Conservation (phyloP, 805 yeast genomes). For the Kockiozyma suomiensis region DNA sequence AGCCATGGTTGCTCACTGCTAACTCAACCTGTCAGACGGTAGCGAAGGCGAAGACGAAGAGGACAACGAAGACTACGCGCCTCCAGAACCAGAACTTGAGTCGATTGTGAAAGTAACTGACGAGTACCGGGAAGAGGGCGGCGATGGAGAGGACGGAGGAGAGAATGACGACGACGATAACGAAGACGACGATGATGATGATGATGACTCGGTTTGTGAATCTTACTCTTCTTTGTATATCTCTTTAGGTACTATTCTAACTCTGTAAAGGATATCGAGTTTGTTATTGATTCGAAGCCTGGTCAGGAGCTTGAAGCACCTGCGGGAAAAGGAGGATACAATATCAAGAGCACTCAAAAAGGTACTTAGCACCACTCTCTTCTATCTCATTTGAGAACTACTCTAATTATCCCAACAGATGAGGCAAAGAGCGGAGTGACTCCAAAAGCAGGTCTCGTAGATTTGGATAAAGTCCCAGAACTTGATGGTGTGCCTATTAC, state of each 20-base stretch:
- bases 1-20: no score
- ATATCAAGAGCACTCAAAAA: constrained; percentile 38
- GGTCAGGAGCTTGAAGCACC: constrained; percentile 41
- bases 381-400: background rate
- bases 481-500: constrained; percentile 82
- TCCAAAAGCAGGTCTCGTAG: constrained; percentile 48
- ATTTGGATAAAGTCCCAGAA: constrained; percentile 72
- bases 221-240: background rate
- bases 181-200: constrained; percentile 51
- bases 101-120: constrained; percentile 6
- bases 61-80: constrained; percentile 50
- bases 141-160: constrained; percentile 18
- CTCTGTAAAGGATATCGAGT: constrained; percentile 64
- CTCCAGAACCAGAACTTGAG: constrained; percentile 42
- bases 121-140: background rate
- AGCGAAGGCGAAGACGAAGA: constrained; percentile 34
- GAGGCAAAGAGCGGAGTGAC: background rate
- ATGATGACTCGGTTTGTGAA: constrained; percentile 47
- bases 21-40: no score
- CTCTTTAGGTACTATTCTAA: background rate
- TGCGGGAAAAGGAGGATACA: constrained; percentile 31
- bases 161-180: constrained; percentile 42
- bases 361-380: background rate
- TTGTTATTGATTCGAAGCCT: constrained; percentile 62
- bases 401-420: background rate